Evolutionary conservation across 306 rosid genomes (phyloP), one percentile per base, ranked within the genome.

Genomic region (Fragaria vesca): DNA sequence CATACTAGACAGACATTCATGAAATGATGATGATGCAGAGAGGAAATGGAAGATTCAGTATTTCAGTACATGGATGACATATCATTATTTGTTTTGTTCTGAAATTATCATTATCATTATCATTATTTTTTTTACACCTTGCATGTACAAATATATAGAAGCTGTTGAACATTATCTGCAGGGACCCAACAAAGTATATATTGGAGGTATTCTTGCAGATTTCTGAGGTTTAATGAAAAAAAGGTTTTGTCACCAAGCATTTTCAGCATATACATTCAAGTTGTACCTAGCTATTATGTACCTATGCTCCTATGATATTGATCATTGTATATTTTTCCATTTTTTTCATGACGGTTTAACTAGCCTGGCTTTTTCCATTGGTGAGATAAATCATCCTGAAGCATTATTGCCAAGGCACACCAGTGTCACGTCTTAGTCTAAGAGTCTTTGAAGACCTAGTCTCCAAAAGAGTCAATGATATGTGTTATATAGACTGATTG

Each of bases 101-200:
- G 21, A 40, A 24, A 46, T 45, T 7, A 66, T 66, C 32, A 36
- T 67, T 48, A 3, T 58, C 11, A 9, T 62, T 40, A 72, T 72
- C 55, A 36, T 12, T 3, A 48, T 20, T 36, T 36, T 11, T n/a
- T 75, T 75, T 20, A 6, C 43, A 42, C 43, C 55, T 70, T 26
- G 3, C 48, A 45, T 45, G 28, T 47, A 24, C 21, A 61, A 8
- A 36, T 38, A 8, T 26, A 61, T 5, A n/a, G 24, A n/a, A 73
- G 52, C 15, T 28, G 50, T 55, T 63, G 73, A n/a, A 43, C 79
- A 74, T 66, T 55, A 47, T 48, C 43, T 68, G 47, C 67, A 75
- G 69, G 84, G 84, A 8, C 80, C 80, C 76, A 68, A 57, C 72
- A 70, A 68, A 71, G 74, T 57, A 46, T 26, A 61, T 48, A 17